These are phyloP conservation scores for Phalaenopsis hybrid DNA, from an alignment of 116 monocot genomes.

Conservation along the genomic window DNA sequence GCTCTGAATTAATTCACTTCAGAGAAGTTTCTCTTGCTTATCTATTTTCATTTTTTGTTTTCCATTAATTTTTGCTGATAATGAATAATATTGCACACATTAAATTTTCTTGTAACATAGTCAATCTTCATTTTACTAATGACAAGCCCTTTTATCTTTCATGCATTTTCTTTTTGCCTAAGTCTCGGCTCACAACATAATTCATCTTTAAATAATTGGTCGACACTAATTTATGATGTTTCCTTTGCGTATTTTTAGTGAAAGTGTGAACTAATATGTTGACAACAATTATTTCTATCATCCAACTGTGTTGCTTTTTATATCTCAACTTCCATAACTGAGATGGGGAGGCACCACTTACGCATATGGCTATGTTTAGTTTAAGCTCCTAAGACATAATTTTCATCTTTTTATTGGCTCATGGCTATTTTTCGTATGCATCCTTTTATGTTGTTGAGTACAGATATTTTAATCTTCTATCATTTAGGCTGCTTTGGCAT, in stretches of 20 bases:
- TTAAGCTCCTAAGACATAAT: background rate
- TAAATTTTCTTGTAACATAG: background rate
- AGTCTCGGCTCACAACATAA: background rate
- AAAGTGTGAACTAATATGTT: background rate
- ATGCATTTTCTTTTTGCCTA: background rate
- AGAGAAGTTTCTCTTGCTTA: background rate
- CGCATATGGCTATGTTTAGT: background rate
- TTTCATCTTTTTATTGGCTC: background rate
- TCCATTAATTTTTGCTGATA: background rate
- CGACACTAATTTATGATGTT: background rate
- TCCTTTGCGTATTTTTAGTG: background rate
- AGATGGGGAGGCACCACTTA: background rate
- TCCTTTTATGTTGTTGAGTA: background rate
- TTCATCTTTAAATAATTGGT: background rate
- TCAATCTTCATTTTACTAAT: background rate
- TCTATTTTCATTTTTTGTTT: background rate
- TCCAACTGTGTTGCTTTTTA: background rate
- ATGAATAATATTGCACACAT: background rate
- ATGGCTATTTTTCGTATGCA: background rate
- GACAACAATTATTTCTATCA: background rate
- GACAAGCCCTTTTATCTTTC: background rate
- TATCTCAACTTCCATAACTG: background rate
- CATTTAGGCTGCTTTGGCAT: constrained; percentile 89
- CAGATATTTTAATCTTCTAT: background rate
- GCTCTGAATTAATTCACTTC: background rate